Conservation (phyloP, 129 eudicot species). For the Tagetes erecta region DNA sequence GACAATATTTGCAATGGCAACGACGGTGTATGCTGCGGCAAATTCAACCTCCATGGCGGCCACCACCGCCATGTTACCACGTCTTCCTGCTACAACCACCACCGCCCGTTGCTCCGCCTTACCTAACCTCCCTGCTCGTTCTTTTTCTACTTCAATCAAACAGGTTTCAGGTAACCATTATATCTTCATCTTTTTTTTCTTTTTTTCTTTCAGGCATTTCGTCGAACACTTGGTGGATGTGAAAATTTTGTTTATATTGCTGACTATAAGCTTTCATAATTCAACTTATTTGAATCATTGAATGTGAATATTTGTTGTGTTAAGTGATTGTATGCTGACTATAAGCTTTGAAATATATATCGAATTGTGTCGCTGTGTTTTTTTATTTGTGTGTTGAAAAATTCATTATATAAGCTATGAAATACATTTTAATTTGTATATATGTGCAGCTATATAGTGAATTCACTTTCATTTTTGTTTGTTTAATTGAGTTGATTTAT, state of each 20-base stretch:
- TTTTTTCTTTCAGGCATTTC: slow-evolving; percentile 30
- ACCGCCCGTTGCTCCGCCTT: slow-evolving; percentile 44
- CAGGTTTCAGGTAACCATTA: slow-evolving; percentile 49
- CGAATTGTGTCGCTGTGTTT: too few relatives aligned
- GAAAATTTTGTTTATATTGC: neutral
- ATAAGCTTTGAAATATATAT: too few relatives aligned
- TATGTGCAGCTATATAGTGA: too few relatives aligned
- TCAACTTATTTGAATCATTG: too few relatives aligned
- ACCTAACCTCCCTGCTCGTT: slow-evolving; percentile 57
- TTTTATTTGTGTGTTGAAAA: too few relatives aligned
- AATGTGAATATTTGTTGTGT: neutral
- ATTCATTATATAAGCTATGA: too few relatives aligned
- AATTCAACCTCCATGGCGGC: slow-evolving; percentile 68
- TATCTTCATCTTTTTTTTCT: neutral
- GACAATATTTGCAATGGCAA: slow-evolving; percentile 38
- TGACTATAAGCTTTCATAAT: neutral
- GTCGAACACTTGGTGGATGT: neutral
- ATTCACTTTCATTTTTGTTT: too few relatives aligned
- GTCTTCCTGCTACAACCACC: slow-evolving; percentile 38
- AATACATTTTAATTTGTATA: too few relatives aligned
- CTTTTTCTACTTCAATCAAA: slow-evolving; percentile 42
- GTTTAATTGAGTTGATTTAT: too few relatives aligned
- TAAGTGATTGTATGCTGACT: neutral
- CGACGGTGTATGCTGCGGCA: slow-evolving; percentile 40
- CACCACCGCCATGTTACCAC: slow-evolving; percentile 51